Base-by-base conservation (phyloP, 2,329 filamentous ascomycete species). In the Scedosporium apiospermum region DNA sequence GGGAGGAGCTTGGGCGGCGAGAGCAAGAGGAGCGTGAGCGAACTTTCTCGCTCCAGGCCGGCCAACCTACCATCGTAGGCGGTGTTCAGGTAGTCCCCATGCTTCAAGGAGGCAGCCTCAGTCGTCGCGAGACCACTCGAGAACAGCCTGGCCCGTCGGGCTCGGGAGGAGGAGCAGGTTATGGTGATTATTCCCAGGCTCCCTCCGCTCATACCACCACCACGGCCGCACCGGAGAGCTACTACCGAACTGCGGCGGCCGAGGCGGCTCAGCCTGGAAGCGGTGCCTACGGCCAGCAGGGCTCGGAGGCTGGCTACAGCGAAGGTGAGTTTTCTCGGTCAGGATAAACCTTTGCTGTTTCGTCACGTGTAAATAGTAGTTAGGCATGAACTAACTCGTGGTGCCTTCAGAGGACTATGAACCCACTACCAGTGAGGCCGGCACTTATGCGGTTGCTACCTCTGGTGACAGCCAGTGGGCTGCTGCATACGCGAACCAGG, bases 51-150 rank as follows among this genome's bases (percentile, higher is more conserved):
- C 79, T 99, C 26, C 88, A 95, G 69, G 89, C 90, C 65, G 95
- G 95, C 6, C 87, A 92, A 64, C 90, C 93, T 14, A 97, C 92
- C 1, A 81, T 96, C 58, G 90, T 99, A 7, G 92, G 93, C 58
- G 93, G 93, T 51, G 91, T 98, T 12, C 93, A 97, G 71, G 95
- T 99, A 12, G 90, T 98, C 18, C 95, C 95, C 6, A 96, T 96
- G 90, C 88, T 88, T 57, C 88, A 89, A 67, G 87, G 87, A 9
- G 80, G 87, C 12, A n/a, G 30, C 16, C 80, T 82, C 2, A 84
- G 82, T 69, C 82, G 83, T 63, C 77, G 81, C 59, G 73, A 75
- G 60, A 82, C 76, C 66, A 73, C 76, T 51, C 75, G 77, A 60
- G 75, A 79, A 30, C 72, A 75, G 60, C 46, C 26, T 14, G 46